phyloP scores from a whole-genome alignment of 192 early-diverging fungal species.

The Endogone sp. region DNA sequence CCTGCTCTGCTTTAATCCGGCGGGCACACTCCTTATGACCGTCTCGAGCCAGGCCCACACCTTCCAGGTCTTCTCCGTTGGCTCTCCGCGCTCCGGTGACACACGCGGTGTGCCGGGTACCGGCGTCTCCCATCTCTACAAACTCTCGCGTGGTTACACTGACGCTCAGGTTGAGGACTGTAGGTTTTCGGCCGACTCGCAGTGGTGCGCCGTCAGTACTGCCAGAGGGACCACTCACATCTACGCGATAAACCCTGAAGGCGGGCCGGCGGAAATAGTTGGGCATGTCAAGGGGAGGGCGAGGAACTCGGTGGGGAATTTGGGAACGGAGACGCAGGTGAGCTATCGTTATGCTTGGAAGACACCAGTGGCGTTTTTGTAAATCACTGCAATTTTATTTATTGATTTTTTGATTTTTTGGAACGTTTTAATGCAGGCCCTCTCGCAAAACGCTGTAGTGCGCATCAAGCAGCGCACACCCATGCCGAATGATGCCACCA shows the following conservation, averaged over 20 bases:
- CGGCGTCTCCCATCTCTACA: slow-evolving; percentile 55
- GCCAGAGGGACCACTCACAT: slow-evolving; percentile 73
- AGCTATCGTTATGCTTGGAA: slow-evolving; percentile 3
- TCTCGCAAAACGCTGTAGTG: slow-evolving; percentile 20
- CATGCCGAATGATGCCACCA: slow-evolving; percentile 25
- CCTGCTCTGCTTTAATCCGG: slow-evolving; percentile 57
- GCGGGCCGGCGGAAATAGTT: slow-evolving; percentile 50
- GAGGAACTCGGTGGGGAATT: slow-evolving; percentile 18
- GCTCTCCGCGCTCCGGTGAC: slow-evolving; percentile 30
- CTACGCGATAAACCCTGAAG: slow-evolving; percentile 63
- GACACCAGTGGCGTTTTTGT: no score
- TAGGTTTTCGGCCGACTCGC: slow-evolving; percentile 64
- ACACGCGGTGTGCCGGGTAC: slow-evolving; percentile 11
- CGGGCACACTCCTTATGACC: slow-evolving; percentile 64
- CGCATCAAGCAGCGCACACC: slow-evolving; percentile 37
- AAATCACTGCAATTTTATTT: no score
- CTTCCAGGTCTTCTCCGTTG: slow-evolving; percentile 61
- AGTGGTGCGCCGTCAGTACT: slow-evolving; percentile 72
- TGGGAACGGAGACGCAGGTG: background rate
- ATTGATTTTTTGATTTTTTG: background rate
- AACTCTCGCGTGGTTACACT: slow-evolving; percentile 75
- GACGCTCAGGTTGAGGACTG: slow-evolving; percentile 68
- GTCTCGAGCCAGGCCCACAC: slow-evolving; percentile 69
- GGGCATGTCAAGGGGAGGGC: slow-evolving; percentile 47
- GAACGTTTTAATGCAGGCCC: slow-evolving; percentile 3